These are phyloP conservation scores for Prunella vulgaris DNA, from an alignment of 257 asterid species.

Conservation along the genomic window DNA sequence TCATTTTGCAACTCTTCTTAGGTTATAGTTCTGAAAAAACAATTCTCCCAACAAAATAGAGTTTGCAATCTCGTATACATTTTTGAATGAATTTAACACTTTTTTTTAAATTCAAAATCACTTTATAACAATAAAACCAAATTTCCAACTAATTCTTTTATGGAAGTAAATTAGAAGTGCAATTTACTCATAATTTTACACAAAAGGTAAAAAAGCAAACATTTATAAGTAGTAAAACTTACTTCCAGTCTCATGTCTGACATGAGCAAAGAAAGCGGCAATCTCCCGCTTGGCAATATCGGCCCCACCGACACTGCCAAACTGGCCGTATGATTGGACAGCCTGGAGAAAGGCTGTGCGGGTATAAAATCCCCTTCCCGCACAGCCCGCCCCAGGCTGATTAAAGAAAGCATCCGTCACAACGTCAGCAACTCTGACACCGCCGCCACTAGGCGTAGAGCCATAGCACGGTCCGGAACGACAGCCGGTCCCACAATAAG, in stretches of 20 bases:
- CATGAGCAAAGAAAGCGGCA: slow-evolving; percentile 14
- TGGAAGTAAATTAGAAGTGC: too few species aligned
- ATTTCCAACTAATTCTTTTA: too few species aligned
- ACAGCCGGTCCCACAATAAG: slow-evolving; percentile 22
- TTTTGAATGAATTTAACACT: too few species aligned
- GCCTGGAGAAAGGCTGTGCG: slow-evolving; percentile 22
- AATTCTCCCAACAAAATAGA: too few species aligned
- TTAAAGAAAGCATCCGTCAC: slow-evolving; percentile 21
- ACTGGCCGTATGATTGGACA: background rate
- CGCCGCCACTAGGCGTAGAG: background rate
- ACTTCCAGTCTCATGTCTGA: slow-evolving; percentile 26
- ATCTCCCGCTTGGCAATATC: background rate
- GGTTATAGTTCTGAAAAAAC: too few species aligned
- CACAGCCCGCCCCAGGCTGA: slow-evolving; percentile 14
- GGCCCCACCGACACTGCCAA: background rate
- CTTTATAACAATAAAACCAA: too few species aligned
- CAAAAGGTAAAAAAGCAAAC: too few species aligned
- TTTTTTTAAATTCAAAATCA: too few species aligned
- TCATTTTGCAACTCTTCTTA: too few species aligned
- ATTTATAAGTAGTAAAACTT: background rate
- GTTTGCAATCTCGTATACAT: too few species aligned
- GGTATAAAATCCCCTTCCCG: slow-evolving; percentile 16
- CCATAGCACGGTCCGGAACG: slow-evolving; percentile 20
- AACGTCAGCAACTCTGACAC: background rate
- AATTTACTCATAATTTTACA: too few species aligned